These are phyloP conservation scores for Haplosporangium sp. DNA, from an alignment of 371 early-diverging fungal genomes.

Conservation along the genomic window DNA sequence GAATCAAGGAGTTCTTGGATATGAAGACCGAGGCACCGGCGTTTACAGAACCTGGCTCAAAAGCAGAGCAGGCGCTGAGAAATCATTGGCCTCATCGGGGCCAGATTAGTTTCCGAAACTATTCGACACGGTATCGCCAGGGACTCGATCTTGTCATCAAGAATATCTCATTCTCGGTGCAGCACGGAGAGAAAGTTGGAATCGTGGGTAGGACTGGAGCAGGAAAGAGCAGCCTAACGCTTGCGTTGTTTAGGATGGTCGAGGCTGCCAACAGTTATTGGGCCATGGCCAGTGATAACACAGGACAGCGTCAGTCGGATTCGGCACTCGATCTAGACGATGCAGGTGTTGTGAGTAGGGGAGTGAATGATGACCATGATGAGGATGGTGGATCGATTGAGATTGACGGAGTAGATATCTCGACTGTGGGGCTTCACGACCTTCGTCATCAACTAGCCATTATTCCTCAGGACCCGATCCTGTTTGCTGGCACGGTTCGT, in stretches of 20 bases:
- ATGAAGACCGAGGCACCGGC: conserved; percentile 68
- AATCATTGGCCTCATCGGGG: conserved; percentile 55
- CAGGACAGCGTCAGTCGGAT: no score
- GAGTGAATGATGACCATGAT: neutral
- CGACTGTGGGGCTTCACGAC: conserved; percentile 78
- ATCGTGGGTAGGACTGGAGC: conserved; percentile 75
- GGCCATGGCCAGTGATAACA: conserved; percentile 15
- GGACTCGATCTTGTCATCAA: conserved; percentile 73
- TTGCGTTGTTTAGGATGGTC: conserved; percentile 77
- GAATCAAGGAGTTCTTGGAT: conserved; percentile 64
- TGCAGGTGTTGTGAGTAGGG: no score
- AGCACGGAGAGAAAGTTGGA: conserved; percentile 49
- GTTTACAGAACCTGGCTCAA: conserved; percentile 38
- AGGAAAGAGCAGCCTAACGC: conserved; percentile 72
- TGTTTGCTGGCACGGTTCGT: conserved; percentile 79
- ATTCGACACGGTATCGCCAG: conserved; percentile 72
- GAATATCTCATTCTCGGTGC: conserved; percentile 48
- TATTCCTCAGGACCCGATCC: conserved; percentile 94
- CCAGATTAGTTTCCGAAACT: conserved; percentile 60
- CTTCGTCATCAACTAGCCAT: conserved; percentile 82
- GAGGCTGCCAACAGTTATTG: conserved; percentile 72
- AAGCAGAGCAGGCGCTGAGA: conserved; percentile 63
- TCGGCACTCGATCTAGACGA: neutral
- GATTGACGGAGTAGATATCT: conserved; percentile 85
- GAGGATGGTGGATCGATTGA: conserved; percentile 59